Base-by-base conservation (phyloP, 352 stramenopile genomes). In the Phytophthora pinifolia region DNA sequence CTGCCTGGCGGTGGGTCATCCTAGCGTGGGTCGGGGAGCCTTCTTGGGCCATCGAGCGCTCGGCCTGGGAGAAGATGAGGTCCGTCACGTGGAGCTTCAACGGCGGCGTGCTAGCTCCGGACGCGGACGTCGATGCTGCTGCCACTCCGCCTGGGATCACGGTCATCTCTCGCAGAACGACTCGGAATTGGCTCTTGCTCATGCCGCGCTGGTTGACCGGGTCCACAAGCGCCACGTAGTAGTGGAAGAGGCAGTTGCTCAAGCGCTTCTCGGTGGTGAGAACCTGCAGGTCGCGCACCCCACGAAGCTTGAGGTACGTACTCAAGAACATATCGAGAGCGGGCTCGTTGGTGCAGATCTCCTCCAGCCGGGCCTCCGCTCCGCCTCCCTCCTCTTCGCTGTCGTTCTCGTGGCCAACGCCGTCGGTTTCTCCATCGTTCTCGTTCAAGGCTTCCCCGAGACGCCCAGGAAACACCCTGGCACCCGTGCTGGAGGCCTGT, bases 111-210 rank as follows among this genome's bases (percentile, higher is more conserved):
- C n/a, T n/a, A n/a, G n/a, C n/a, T n/a, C n/a, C n/a, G n/a, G n/a
- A n/a, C 0, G 54, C 25, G 30, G 57, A 31, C 29, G 35, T 15
- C 52, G 37, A 15, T 10, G 43, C 9, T 34, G 33, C 43, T 30
- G 52, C 34, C 1, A 58, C 63, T 18, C 58, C 58, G 6, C 58
- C 58, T 30, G 68, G 62, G 30, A 81, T 66, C 25, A 85, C 60
- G 20, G 54, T 65, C 30, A 78, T 78, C 46, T 88, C 77, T 9
- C 75, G 67, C 18, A 88, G 31, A 12, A 88, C 58, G 10, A 66
- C 65, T 13, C 77, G 77, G 44, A 88, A 88, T 72, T 86, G 77
- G 29, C 72, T 75, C 47, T 88, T 88, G 53, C 74, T 88, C 46
- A 88, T 67, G 0, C 72, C 72, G 9, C 58, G 57, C n/a, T 59